Evolutionary conservation across 129 eudicot species (phyloP).

Genomic region (Deinandra increscens): DNA sequence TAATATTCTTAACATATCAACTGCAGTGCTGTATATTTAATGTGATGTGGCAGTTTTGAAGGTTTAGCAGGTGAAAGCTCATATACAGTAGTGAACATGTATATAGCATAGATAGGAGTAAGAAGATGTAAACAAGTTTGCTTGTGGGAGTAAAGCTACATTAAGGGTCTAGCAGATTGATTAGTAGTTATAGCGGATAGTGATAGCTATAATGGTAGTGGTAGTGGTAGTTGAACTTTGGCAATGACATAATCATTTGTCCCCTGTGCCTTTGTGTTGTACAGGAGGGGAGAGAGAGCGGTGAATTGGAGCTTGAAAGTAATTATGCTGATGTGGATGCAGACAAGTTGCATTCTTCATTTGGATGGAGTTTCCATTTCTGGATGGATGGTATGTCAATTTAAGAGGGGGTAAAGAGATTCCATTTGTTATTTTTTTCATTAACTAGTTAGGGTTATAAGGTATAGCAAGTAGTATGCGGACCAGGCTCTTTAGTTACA

Average conservation of each 20-base stretch:
- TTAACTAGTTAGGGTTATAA: constrained; percentile 5
- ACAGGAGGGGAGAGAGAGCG: constrained; percentile 85
- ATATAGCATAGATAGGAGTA: constrained; percentile 31
- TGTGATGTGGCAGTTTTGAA: constrained; percentile 21
- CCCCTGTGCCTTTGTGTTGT: constrained; percentile 86
- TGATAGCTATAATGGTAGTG: constrained; percentile 50
- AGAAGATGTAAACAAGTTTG: constrained; percentile 25
- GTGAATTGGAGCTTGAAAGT: constrained; percentile 44
- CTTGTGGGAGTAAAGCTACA: constrained; percentile 42
- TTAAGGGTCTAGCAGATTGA: constrained; percentile 40
- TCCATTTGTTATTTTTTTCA: not conserved
- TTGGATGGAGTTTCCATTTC: constrained; percentile 26
- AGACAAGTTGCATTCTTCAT: constrained; percentile 31
- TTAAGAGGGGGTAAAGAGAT: constrained; percentile 22
- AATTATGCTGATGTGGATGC: constrained; percentile 39
- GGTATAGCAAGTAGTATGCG: constrained; percentile 9
- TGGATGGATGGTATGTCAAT: constrained; percentile 44
- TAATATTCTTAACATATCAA: constrained; percentile 23
- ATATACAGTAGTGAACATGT: not conserved
- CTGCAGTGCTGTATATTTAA: constrained; percentile 22
- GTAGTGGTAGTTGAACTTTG: constrained; percentile 73
- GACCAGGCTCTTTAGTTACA: not conserved
- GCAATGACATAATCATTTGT: constrained; percentile 78
- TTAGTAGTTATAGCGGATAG: constrained; percentile 48
- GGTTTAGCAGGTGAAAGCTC: constrained; percentile 20